Evolutionary conservation across 352 stramenopile genomes (phyloP).

Genomic region (Pythium periplocum): DNA sequence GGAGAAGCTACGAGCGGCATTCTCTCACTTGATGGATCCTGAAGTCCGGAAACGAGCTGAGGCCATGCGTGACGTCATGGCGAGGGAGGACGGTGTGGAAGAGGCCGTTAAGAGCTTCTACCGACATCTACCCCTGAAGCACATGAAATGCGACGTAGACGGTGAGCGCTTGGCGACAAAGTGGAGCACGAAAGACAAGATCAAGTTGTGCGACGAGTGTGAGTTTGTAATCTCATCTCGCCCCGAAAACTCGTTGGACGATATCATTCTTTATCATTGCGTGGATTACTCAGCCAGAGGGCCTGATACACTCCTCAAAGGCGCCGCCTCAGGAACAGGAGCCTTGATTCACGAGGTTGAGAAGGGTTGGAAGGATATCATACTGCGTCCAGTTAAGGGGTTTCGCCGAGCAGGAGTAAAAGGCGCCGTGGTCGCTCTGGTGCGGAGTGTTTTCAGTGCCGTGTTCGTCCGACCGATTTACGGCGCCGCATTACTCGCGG

Average conservation of each 20-base stretch:
- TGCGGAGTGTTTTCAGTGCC: conserved; percentile 36
- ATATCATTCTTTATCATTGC: conserved; percentile 54
- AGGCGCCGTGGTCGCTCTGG: conserved; percentile 51
- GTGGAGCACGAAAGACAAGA: conserved; percentile 48
- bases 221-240: conserved; percentile 40
- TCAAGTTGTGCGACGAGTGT: conserved; percentile 51
- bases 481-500: conserved; percentile 51
- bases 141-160: conserved; percentile 81
- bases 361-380: conserved; percentile 48
- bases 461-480: conserved; percentile 52
- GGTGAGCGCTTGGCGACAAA: conserved; percentile 37
- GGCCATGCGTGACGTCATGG: conserved; percentile 57
- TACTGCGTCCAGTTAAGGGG: conserved; percentile 49
- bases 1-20: conserved; percentile 72
- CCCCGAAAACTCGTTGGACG: conserved; percentile 32
- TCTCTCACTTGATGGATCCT: conserved; percentile 49
- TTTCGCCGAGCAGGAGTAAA: conserved; percentile 52
- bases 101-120: conserved; percentile 85
- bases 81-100: conserved; percentile 78
- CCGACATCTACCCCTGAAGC: conserved; percentile 72
- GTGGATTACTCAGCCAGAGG: conserved; percentile 61
- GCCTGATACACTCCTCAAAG: conserved; percentile 42
- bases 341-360: conserved; percentile 63
- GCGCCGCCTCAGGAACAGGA: conserved; percentile 41
- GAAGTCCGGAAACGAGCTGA: conserved; percentile 47